These are phyloP conservation scores for Pascua guehoae DNA, from an alignment of 1,284 basidiomycete genomes.

Conservation along the genomic window DNA sequence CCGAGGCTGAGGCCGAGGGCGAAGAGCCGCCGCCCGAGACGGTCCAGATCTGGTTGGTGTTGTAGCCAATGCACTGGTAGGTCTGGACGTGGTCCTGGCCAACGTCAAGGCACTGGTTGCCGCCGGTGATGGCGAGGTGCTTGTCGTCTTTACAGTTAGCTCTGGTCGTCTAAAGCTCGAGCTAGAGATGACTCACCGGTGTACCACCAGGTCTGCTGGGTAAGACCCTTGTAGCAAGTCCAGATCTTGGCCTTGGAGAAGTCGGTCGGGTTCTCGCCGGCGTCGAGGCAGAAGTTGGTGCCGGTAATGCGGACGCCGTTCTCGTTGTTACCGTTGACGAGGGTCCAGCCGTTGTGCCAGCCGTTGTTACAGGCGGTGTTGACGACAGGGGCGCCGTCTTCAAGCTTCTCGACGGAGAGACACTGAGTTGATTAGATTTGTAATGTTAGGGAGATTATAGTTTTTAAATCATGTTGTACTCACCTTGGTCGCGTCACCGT, in stretches of 20 bases:
- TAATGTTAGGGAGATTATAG: too few species aligned
- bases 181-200: constrained; percentile 2
- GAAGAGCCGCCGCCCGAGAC: neutral
- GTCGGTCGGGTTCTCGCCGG: constrained; percentile 19
- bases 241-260: constrained; percentile 20
- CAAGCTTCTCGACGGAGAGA: too few species aligned
- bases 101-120: constrained; percentile 20
- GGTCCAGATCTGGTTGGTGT: constrained; percentile 12
- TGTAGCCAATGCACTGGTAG: constrained; percentile 11
- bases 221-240: constrained; percentile 10
- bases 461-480: too few species aligned
- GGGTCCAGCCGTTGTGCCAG: too few species aligned
- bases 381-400: too few species aligned
- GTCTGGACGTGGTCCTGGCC: constrained; percentile 14
- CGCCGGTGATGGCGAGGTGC: constrained; percentile 30
- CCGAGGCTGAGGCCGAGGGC: neutral
- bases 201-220: constrained; percentile 23
- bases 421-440: too few species aligned
- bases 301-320: constrained; percentile 14
- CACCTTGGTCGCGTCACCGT: too few species aligned
- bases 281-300: constrained; percentile 26
- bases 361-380: too few species aligned
- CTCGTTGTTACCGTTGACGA: too few species aligned
- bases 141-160: constrained; percentile 6
- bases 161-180: too few species aligned